Evolutionary conservation across 768 basidiomycete genomes (phyloP).

Genomic region (Leccinellum rugosiceps): DNA sequence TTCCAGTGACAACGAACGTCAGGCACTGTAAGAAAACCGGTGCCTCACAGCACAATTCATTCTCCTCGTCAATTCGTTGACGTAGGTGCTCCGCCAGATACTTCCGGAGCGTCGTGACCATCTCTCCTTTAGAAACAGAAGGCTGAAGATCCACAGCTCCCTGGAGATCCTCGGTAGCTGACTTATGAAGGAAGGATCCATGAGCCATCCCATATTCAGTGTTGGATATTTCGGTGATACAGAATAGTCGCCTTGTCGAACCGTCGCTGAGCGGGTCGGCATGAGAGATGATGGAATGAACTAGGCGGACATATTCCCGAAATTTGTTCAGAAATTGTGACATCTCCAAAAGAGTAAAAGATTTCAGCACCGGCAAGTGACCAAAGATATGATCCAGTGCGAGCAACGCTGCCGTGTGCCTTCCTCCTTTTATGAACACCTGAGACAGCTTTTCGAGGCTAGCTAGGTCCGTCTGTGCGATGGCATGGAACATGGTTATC

Average conservation of each 20-base stretch:
- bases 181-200: conserved; percentile 8
- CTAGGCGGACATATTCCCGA: conserved; percentile 4
- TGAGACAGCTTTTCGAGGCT: conserved; percentile 33
- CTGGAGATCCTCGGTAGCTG: not conserved
- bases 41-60: conserved; percentile 29
- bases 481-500: conserved; percentile 35
- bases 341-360: conserved; percentile 19
- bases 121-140: conserved; percentile 12
- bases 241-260: conserved; percentile 29
- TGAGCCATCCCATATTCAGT: conserved; percentile 7
- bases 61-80: conserved; percentile 31
- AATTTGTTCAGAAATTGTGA: conserved; percentile 5
- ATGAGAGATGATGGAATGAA: conserved; percentile 2
- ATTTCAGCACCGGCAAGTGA: conserved; percentile 14
- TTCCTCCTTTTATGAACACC: conserved; percentile 21
- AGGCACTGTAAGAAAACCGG: conserved; percentile 41
- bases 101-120: conserved; percentile 22
- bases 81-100: conserved; percentile 29
- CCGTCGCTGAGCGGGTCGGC: conserved; percentile 4
- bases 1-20: conserved; percentile 25
- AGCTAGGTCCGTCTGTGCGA: conserved; percentile 19
- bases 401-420: conserved; percentile 4
- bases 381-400: conserved; percentile 10
- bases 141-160: not conserved
- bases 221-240: conserved; percentile 10